A percentile compares a stretch with the other conserved stretches of the same genome.
These are phyloP conservation scores for Camellia oleifera DNA, from an alignment of 179 eudicot species.

Conservation along the genomic window DNA sequence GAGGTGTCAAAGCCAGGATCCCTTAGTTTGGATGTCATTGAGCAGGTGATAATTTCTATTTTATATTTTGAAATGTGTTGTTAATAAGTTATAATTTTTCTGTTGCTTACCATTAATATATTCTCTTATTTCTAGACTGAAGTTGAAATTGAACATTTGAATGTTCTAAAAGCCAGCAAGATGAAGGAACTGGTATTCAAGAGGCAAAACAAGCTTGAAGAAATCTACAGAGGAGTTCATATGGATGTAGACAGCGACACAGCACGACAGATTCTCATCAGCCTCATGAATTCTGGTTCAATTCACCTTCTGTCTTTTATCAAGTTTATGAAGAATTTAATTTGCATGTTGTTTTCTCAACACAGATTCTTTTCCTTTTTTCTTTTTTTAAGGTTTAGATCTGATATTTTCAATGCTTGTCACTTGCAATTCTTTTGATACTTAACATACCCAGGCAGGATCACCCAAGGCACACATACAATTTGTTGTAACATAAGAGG, in stretches of 20 bases:
- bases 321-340: not conserved
- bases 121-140: slow-evolving; percentile 43
- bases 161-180: slow-evolving; percentile 67
- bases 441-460: no score
- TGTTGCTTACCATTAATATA: slow-evolving; percentile 1
- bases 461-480: no score
- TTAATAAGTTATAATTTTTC: not conserved
- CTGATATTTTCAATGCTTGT: no score
- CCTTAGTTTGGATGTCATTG: slow-evolving; percentile 63
- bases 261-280: slow-evolving; percentile 54
- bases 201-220: slow-evolving; percentile 76
- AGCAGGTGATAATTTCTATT: slow-evolving; percentile 44
- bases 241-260: slow-evolving; percentile 63
- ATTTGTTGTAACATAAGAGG: no score
- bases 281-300: slow-evolving; percentile 71
- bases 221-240: slow-evolving; percentile 65
- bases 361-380: not conserved
- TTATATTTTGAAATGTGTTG: not conserved
- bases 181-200: slow-evolving; percentile 77
- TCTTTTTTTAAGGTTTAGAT: no score
- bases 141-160: slow-evolving; percentile 68
- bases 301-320: slow-evolving; percentile 4
- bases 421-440: not conserved
- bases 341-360: not conserved
- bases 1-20: slow-evolving; percentile 58